These are phyloP conservation scores for Kuraishia cidri DNA, from an alignment of 805 yeast species.

Conservation along the genomic window DNA sequence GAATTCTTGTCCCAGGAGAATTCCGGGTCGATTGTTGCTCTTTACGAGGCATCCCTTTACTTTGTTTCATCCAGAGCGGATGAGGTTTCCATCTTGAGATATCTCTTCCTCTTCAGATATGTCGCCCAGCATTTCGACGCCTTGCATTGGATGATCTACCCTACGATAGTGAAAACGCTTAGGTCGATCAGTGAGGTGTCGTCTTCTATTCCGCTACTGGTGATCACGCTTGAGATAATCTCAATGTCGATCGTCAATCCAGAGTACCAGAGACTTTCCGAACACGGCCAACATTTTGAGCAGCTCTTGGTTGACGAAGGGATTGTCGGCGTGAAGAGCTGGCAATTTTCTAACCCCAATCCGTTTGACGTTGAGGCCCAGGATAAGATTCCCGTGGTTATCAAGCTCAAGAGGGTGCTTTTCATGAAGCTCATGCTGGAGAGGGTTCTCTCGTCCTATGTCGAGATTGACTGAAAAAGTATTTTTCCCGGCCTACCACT, in stretches of 20 bases:
- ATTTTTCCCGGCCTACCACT: too few relatives aligned
- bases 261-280: constrained; percentile 16
- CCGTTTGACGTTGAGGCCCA: too few relatives aligned
- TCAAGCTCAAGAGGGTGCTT: constrained; percentile 5
- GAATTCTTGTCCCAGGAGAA: constrained; percentile 11
- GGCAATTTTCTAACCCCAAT: constrained; percentile 8
- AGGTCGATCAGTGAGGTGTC: constrained; percentile 3
- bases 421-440: constrained; percentile 6
- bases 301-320: constrained; percentile 12
- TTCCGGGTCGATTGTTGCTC: constrained; percentile 5
- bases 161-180: constrained; percentile 3
- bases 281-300: constrained; percentile 11
- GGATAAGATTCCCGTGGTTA: constrained; percentile 2
- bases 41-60: constrained; percentile 4
- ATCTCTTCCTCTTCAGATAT: constrained; percentile 5
- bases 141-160: constrained; percentile 10
- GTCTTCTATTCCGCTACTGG: constrained; percentile 4
- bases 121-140: constrained; percentile 3
- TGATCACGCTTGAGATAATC: constrained; percentile 4
- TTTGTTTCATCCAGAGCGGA: constrained; percentile 3
- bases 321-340: constrained; percentile 11
- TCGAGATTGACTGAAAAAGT: constrained; percentile 9
- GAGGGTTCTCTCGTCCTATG: constrained; percentile 10
- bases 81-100: constrained; percentile 5
- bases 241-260: constrained; percentile 16